These are phyloP conservation scores for Fusarium staphyleae DNA, from an alignment of 2,329 filamentous ascomycete species.

Conservation along the genomic window DNA sequence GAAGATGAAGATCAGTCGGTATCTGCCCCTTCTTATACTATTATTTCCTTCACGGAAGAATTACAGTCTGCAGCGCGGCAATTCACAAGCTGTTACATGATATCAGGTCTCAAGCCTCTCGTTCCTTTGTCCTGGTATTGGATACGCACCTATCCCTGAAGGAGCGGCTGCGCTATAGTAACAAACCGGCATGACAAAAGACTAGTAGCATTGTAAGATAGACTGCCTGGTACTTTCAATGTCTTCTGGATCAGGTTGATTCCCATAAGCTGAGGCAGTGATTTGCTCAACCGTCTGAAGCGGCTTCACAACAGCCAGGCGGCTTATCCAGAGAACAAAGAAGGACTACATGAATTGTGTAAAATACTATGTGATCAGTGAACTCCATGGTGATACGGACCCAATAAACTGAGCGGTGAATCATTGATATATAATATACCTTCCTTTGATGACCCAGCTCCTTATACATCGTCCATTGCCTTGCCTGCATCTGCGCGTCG, in stretches of 20 bases:
- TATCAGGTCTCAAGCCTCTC: not conserved
- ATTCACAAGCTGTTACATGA: not conserved
- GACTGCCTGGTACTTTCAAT: no score
- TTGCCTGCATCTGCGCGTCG: not conserved
- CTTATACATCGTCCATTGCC: not conserved
- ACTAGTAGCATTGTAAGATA: no score
- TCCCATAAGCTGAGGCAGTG: not conserved
- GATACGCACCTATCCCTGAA: not conserved
- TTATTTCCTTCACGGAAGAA: not conserved
- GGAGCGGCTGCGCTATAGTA: not conserved
- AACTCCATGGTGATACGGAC: not conserved
- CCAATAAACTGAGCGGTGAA: not conserved
- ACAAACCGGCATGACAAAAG: not conserved
- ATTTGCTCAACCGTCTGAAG: not conserved
- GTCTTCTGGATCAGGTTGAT: not conserved
- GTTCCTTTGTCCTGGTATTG: not conserved
- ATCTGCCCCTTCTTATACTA: no score
- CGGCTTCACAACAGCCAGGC: not conserved
- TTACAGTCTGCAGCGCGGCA: not conserved
- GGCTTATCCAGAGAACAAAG: not conserved
- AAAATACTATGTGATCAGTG: not conserved
- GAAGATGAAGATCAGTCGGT: no score
- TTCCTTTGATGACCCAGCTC: not conserved
- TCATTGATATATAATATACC: not conserved
- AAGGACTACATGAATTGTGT: not conserved